A percentile compares a stretch with the other conserved stretches of the same genome.
phyloP scores from a whole-genome alignment of 768 basidiomycete genomes.

The Boletus tylopilopsis region DNA sequence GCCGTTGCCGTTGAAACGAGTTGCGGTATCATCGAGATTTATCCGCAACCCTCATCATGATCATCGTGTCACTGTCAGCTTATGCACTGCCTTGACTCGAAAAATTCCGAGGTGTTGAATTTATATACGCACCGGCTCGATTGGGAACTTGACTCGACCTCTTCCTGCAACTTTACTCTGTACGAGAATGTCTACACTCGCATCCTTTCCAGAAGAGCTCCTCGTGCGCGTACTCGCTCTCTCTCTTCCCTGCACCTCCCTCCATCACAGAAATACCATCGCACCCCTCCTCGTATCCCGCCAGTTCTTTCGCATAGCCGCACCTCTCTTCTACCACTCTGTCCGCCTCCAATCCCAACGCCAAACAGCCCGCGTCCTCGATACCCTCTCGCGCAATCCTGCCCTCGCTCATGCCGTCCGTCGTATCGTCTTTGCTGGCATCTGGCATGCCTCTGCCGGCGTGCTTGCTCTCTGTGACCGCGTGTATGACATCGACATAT shows the following conservation, averaged over 20 bases:
- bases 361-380: conserved; percentile 38
- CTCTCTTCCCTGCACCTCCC: conserved; percentile 28
- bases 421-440: conserved; percentile 37
- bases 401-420: conserved; percentile 39
- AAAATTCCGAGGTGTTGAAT: no score
- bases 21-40: no score
- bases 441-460: conserved; percentile 39
- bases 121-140: neutral
- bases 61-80: no score
- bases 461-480: conserved; percentile 32
- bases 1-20: no score
- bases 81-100: no score
- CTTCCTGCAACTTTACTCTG: no score
- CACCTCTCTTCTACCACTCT: conserved; percentile 55
- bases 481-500: conserved; percentile 40
- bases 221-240: conserved; percentile 44
- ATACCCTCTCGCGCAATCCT: conserved; percentile 36
- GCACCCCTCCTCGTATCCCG: conserved; percentile 51
- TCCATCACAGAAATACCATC: conserved; percentile 21
- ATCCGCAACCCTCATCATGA: no score
- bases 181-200: conserved; percentile 18
- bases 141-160: neutral
- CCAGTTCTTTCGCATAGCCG: conserved; percentile 51
- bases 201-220: conserved; percentile 40
- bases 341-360: conserved; percentile 40